A percentile compares a stretch with the other conserved stretches of the same genome.
Evolutionary conservation across 257 asterid species (phyloP).

Genomic region (Buddleja alternifolia): DNA sequence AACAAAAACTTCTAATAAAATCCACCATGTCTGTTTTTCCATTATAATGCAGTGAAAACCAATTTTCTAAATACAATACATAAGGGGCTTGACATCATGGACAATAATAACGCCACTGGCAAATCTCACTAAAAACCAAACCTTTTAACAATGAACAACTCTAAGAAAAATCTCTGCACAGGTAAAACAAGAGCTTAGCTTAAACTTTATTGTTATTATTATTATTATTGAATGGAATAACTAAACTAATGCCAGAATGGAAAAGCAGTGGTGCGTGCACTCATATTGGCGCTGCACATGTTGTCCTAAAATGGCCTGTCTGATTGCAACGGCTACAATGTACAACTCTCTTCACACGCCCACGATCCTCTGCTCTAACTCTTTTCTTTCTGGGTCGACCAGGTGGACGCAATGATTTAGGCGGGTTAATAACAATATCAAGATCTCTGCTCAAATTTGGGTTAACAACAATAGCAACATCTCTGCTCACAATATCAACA

Average conservation of each 20-base stretch:
- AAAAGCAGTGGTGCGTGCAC: too few species aligned
- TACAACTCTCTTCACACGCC: constrained; percentile 84
- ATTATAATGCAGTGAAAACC: constrained; percentile 27
- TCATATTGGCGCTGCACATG: constrained; percentile 95
- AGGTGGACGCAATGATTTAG: constrained; percentile 82
- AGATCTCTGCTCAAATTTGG: constrained; percentile 37
- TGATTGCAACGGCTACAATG: constrained; percentile 98
- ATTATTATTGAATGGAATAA: not conserved
- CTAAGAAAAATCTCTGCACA: constrained; percentile 46
- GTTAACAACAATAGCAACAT: too few species aligned
- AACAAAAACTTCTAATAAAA: too few species aligned
- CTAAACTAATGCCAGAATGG: not conserved
- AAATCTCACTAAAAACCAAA: constrained; percentile 29
- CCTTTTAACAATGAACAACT: constrained; percentile 27
- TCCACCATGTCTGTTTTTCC: too few species aligned
- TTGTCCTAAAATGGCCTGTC: constrained; percentile 95
- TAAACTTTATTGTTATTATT: constrained; percentile 26
- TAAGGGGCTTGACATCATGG: constrained; percentile 8
- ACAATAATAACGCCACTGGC: constrained; percentile 22
- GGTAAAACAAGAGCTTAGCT: constrained; percentile 13
- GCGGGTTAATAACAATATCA: constrained; percentile 66
- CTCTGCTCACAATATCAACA: constrained; percentile 36
- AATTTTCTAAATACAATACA: constrained; percentile 1
- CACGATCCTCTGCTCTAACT: constrained; percentile 85
- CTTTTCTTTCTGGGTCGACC: constrained; percentile 91